These are phyloP conservation scores for Penicillium soppii DNA, from an alignment of 495 filamentous ascomycete species.

Conservation along the genomic window DNA sequence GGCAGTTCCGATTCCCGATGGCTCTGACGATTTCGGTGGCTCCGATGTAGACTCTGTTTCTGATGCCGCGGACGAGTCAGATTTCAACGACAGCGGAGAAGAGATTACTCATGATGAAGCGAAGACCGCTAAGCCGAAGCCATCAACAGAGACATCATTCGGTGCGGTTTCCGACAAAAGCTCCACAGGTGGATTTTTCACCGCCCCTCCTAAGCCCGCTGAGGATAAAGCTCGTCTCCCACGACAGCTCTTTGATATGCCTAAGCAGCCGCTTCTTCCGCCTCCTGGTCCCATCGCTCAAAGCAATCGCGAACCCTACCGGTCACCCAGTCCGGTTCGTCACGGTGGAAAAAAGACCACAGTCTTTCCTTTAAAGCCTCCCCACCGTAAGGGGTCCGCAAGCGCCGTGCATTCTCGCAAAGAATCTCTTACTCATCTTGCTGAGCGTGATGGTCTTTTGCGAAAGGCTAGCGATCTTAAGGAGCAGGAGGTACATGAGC, in stretches of 20 bases:
- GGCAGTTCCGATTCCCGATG: constrained; percentile 27
- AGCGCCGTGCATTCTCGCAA: constrained; percentile 40
- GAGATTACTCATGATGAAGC: constrained; percentile 58
- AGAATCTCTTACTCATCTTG: constrained; percentile 36
- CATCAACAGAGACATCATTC: constrained; percentile 68
- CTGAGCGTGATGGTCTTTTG: constrained; percentile 30
- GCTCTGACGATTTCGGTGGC: constrained; percentile 18
- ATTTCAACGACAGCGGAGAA: constrained; percentile 39
- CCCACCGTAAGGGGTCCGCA: constrained; percentile 51
- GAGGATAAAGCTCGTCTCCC: constrained; percentile 20
- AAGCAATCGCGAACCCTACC: constrained; percentile 54
- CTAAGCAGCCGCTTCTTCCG: constrained; percentile 54
- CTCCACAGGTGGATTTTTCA: constrained; percentile 43
- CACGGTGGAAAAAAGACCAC: constrained; percentile 43
- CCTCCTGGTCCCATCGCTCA: constrained; percentile 47
- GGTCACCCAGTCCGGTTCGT: constrained; percentile 79
- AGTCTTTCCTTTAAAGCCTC: constrained; percentile 39
- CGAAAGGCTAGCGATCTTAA: constrained; percentile 30
- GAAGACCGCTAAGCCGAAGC: constrained; percentile 48
- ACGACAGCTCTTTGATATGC: constrained; percentile 61
- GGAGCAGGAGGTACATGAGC: constrained; percentile 35
- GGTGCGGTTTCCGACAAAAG: constrained; percentile 41
- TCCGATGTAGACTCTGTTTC: constrained; percentile 29
- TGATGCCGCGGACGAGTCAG: constrained; percentile 35
- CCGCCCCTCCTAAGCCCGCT: constrained; percentile 26